phyloP scores from a whole-genome alignment of 176 grass and related monocot genomes.

The Aegilops speltoides region DNA sequence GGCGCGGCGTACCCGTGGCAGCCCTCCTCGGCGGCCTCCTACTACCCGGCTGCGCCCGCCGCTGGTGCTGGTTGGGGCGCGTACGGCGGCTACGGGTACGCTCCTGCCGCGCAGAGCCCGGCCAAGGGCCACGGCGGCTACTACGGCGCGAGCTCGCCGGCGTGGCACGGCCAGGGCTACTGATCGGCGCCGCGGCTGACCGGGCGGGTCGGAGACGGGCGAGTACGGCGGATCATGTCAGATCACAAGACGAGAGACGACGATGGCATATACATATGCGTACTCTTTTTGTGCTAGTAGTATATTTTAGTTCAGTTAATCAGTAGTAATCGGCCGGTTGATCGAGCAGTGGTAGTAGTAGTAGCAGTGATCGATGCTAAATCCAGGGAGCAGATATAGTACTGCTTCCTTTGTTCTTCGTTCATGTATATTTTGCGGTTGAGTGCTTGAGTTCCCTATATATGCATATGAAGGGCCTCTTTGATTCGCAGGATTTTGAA shows the following conservation, averaged over 20 bases:
- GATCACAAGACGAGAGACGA: not conserved
- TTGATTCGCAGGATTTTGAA: too few species aligned
- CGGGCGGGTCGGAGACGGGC: too few species aligned
- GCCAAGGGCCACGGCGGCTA: not conserved
- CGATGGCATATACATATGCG: not conserved
- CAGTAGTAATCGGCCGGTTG: not conserved
- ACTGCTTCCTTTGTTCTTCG: not conserved
- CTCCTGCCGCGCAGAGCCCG: not conserved
- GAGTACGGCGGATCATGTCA: too few species aligned
- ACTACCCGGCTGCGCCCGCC: not conserved
- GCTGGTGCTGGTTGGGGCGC: not conserved
- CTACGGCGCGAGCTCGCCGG: not conserved
- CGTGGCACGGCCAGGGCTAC: not conserved
- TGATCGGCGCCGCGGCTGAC: not conserved
- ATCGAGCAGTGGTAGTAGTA: not conserved
- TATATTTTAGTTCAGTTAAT: not conserved
- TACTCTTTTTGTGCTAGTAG: not conserved
- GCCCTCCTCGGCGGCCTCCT: not conserved
- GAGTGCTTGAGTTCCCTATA: too few species aligned
- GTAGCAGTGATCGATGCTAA: too few species aligned
- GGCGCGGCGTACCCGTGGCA: conserved; percentile 13
- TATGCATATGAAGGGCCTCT: too few species aligned
- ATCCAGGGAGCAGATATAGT: too few species aligned
- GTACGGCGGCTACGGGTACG: not conserved
- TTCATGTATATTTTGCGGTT: not conserved